Percentiles rank a stretch among this genome's conserved stretches.
These are phyloP conservation scores for Plantago ovata DNA, from an alignment of 257 asterid genomes.

Conservation along the genomic window DNA sequence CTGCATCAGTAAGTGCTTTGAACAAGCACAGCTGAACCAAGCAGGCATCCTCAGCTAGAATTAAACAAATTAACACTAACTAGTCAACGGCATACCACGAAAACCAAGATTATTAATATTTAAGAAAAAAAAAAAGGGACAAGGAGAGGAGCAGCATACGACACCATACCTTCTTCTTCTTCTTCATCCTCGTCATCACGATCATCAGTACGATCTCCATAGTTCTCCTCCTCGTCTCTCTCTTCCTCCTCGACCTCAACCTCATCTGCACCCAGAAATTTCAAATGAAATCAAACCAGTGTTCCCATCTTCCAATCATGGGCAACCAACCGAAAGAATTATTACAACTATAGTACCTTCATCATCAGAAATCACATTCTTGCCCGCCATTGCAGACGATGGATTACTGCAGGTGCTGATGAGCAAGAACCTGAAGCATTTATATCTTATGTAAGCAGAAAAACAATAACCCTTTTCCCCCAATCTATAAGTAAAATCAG, in stretches of 20 bases:
- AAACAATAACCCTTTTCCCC: too few species aligned
- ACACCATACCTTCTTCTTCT: constrained; percentile 66
- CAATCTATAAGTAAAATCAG: too few species aligned
- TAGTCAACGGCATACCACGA: too few species aligned
- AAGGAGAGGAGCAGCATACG: neutral
- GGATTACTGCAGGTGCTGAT: too few species aligned
- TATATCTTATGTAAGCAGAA: too few species aligned
- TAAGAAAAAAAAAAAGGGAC: neutral
- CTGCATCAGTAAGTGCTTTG: too few species aligned
- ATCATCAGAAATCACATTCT: constrained; percentile 68
- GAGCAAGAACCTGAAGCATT: too few species aligned
- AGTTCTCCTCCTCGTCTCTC: constrained; percentile 64
- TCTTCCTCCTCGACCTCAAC: constrained; percentile 64
- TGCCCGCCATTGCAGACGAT: constrained; percentile 51
- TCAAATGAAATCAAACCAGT: neutral
- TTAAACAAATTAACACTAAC: too few species aligned
- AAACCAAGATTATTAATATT: too few species aligned
- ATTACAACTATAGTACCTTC: constrained; percentile 19
- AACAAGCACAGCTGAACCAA: too few species aligned
- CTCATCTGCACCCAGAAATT: constrained; percentile 44
- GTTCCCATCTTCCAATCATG: neutral
- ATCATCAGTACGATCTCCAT: constrained; percentile 44
- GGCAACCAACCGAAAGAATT: neutral
- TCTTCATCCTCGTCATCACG: constrained; percentile 72
- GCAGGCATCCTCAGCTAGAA: too few species aligned